These are phyloP conservation scores for Dipodascus geniculatus DNA, from an alignment of 805 yeast genomes.

Conservation along the genomic window DNA sequence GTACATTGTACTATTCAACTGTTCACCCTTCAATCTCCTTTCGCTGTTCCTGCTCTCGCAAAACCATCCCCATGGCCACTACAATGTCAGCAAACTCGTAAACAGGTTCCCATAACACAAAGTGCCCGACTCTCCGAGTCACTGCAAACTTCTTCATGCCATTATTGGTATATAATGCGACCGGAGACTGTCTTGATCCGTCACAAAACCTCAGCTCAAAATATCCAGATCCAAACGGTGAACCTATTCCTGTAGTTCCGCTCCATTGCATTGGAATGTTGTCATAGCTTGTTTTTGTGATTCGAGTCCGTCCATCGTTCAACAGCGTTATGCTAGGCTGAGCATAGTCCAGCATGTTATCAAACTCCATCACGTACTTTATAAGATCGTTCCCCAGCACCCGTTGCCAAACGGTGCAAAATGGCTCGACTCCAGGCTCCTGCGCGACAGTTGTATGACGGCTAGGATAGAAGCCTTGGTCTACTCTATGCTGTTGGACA, in stretches of 20 bases:
- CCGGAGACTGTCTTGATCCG: not conserved
- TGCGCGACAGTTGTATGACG: not conserved
- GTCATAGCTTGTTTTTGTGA: constrained; percentile 1
- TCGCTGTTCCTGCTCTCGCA: constrained; percentile 2
- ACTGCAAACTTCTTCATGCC: not conserved
- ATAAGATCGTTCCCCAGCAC: not conserved
- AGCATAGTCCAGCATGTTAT: not conserved
- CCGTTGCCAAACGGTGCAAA: not conserved
- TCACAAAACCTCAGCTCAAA: constrained; percentile 1
- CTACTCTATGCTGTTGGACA: not conserved
- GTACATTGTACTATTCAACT: not conserved
- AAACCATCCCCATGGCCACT: constrained; percentile 2
- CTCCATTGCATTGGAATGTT: not conserved
- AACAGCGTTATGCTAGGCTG: not conserved
- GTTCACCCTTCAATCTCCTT: not conserved
- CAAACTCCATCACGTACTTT: not conserved
- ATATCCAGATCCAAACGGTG: constrained; percentile 1
- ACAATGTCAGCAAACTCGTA: not conserved
- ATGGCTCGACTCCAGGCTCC: not conserved
- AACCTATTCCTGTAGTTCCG: constrained; percentile 1
- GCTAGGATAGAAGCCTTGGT: not conserved
- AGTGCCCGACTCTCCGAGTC: not conserved
- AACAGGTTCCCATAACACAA: not conserved
- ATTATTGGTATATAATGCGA: not conserved
- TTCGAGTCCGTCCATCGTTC: not conserved